Percentiles rank a stretch among this genome's conserved stretches.
Conservation (phyloP, 257 asterid genomes). For the Solanum tarijense region DNA sequence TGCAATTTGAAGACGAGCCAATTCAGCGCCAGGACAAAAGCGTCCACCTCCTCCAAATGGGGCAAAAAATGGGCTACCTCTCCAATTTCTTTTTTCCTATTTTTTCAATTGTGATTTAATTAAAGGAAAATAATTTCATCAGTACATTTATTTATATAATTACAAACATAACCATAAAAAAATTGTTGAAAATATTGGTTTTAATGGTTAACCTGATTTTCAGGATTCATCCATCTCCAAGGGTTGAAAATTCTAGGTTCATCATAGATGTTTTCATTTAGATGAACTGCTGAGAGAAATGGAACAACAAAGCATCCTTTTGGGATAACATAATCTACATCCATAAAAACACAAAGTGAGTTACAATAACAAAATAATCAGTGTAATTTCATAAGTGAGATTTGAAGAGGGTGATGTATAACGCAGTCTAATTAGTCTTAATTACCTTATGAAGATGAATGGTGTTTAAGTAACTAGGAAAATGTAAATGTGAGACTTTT, state of each 20-base stretch:
- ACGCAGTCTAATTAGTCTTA: too few relatives aligned
- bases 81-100: constrained; percentile 86
- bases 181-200: not conserved
- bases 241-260: constrained; percentile 68
- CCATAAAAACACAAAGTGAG: not conserved
- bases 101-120: not conserved
- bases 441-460: too few relatives aligned
- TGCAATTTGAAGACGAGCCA: constrained; percentile 89
- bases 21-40: constrained; percentile 93
- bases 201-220: constrained; percentile 50
- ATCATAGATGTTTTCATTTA: constrained; percentile 43
- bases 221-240: constrained; percentile 89
- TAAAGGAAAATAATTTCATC: not conserved
- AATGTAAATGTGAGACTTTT: not conserved
- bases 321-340: constrained; percentile 67
- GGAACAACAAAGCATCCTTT: constrained; percentile 86
- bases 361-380: not conserved
- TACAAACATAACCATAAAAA: not conserved
- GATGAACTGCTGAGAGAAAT: constrained; percentile 82
- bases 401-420: not conserved
- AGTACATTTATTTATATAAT: not conserved
- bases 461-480: too few relatives aligned
- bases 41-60: constrained; percentile 94
- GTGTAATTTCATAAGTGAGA: not conserved
- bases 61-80: constrained; percentile 57